A percentile compares a stretch with the other conserved stretches of the same genome.
These are phyloP conservation scores for Kluyveromyces lactis DNA, from an alignment of 805 yeast genomes.

Conservation along the genomic window DNA sequence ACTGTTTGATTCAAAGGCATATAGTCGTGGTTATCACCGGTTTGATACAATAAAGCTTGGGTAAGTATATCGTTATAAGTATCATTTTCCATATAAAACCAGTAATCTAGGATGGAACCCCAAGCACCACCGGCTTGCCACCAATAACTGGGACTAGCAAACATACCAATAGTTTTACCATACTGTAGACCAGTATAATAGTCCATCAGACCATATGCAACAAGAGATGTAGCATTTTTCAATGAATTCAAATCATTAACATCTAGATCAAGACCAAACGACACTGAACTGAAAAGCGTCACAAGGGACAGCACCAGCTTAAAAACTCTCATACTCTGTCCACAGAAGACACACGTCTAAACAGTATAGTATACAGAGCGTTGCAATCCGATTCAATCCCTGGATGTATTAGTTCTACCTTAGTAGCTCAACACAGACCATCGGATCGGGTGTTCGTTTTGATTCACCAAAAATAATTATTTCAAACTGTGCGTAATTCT, in stretches of 20 bases:
- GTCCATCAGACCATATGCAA: conserved; percentile 69
- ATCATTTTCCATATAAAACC: conserved; percentile 60
- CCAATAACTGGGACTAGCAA: conserved; percentile 90
- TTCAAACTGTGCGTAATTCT: no score
- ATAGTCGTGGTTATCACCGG: conserved; percentile 42
- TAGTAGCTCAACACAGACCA: no score
- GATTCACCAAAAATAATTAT: no score
- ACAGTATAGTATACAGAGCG: no score
- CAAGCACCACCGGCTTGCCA: conserved; percentile 87
- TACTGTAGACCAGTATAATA: conserved; percentile 61
- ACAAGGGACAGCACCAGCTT: neutral
- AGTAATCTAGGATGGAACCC: conserved; percentile 59
- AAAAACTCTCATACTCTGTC: neutral
- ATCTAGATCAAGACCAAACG: conserved; percentile 18
- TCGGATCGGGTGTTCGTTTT: no score
- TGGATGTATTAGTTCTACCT: no score
- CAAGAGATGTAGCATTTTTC: conserved; percentile 45
- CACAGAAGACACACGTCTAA: no score
- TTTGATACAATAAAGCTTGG: conserved; percentile 39
- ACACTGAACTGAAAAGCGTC: neutral
- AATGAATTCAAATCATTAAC: conserved; percentile 25
- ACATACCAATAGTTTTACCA: conserved; percentile 85
- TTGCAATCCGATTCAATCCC: no score
- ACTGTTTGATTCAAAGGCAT: conserved; percentile 55
- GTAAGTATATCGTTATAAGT: conserved; percentile 50